phyloP scores from a whole-genome alignment of 306 rosid species.

The Herpetospermum pedunculosum region DNA sequence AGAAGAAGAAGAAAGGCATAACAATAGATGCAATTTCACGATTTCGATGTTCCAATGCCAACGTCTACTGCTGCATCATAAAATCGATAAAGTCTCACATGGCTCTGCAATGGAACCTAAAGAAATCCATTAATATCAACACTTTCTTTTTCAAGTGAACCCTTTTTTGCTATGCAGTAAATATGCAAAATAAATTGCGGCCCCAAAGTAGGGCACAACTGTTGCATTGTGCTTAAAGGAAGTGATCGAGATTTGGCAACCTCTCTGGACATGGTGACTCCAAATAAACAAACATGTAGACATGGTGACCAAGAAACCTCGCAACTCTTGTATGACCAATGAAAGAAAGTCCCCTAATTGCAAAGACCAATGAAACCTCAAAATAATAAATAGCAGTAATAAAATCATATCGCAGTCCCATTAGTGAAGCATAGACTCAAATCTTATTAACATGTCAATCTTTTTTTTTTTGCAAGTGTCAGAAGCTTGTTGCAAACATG shows the following conservation, averaged over 20 bases:
- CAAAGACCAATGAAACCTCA: background rate
- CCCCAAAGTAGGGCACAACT: background rate
- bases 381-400: background rate
- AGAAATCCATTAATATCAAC: background rate
- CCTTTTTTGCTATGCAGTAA: background rate
- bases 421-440: background rate
- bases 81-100: background rate
- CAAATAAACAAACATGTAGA: background rate
- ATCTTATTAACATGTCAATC: background rate
- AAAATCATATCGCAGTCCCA: background rate
- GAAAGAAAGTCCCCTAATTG: background rate
- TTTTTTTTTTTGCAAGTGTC: too few relatives aligned
- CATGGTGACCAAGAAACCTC: background rate
- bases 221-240: background rate
- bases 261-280: too few relatives aligned
- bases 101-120: background rate
- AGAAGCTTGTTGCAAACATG: background rate
- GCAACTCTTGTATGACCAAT: background rate
- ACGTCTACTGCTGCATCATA: background rate
- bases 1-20: constrained; percentile 1
- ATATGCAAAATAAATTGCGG: background rate
- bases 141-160: background rate
- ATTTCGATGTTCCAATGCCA: background rate
- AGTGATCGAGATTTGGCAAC: background rate
- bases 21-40: background rate